Evolutionary conservation across 305 asterid genomes (phyloP).

Genomic region (Plantago lanceolata): DNA sequence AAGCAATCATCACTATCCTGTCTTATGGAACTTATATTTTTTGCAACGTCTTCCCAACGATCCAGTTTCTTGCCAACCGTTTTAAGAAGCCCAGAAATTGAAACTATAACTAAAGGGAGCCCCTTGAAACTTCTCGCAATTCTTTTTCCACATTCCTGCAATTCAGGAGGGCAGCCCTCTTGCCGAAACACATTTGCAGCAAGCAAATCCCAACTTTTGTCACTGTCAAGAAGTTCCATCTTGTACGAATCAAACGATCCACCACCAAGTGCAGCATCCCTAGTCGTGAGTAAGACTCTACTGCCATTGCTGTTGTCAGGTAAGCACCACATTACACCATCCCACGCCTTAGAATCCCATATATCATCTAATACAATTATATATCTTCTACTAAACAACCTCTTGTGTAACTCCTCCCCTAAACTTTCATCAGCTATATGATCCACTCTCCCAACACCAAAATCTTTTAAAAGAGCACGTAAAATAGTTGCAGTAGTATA

Average conservation of each 20-base stretch:
- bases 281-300: conserved; percentile 1
- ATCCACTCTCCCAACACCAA: neutral
- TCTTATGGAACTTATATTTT: neutral
- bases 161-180: conserved; percentile 7
- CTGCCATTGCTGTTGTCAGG: conserved; percentile 2
- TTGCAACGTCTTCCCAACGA: neutral
- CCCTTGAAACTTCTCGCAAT: conserved; percentile 5
- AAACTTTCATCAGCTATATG: neutral
- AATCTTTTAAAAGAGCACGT: neutral
- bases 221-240: neutral
- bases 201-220: conserved; percentile 6
- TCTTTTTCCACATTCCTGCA: neutral
- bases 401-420: neutral
- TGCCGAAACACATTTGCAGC: neutral
- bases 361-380: neutral
- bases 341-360: neutral
- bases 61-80: neutral
- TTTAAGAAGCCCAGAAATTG: conserved; percentile 1
- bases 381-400: neutral
- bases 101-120: conserved; percentile 1
- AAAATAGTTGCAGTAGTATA: neutral
- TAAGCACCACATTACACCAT: neutral
- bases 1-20: neutral
- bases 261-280: neutral
- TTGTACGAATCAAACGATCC: neutral